phyloP scores from a whole-genome alignment of 2,329 filamentous ascomycete species.

The Aspergillus sp. region DNA sequence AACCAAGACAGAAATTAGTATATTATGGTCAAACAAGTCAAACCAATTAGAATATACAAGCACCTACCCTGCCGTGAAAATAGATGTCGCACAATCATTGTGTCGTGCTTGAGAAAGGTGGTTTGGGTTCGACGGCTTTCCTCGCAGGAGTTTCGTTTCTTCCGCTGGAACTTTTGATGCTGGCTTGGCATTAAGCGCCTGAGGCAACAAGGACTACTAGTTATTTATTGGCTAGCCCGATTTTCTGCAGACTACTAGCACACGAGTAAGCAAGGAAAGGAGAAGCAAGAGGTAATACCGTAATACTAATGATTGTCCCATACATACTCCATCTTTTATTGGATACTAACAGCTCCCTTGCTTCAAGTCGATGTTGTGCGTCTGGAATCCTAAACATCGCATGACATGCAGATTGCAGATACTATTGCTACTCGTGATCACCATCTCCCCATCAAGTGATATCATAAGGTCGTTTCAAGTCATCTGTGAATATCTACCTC shows the following conservation, averaged over 20 bases:
- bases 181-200: slow-evolving; percentile 32
- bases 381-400: too few species aligned
- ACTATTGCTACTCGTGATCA: too few species aligned
- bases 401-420: too few species aligned
- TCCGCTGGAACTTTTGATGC: slow-evolving; percentile 38
- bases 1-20: slow-evolving; percentile 13
- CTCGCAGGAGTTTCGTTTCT: slow-evolving; percentile 19
- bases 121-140: slow-evolving; percentile 12
- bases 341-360: too few species aligned
- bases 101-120: slow-evolving; percentile 13
- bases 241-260: not conserved
- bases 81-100: slow-evolving; percentile 44
- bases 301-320: too few species aligned
- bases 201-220: slow-evolving; percentile 15
- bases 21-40: not conserved
- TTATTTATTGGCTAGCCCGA: not conserved
- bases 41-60: not conserved
- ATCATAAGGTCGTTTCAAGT: too few species aligned
- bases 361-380: too few species aligned
- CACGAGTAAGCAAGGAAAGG: too few species aligned
- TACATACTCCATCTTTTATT: too few species aligned
- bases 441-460: too few species aligned
- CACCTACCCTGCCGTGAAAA: slow-evolving; percentile 42
- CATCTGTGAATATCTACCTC: too few species aligned
- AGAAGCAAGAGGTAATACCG: too few species aligned